Base-by-base conservation (phyloP, 176 grass and related monocot genomes). In the Musa itinerans region DNA sequence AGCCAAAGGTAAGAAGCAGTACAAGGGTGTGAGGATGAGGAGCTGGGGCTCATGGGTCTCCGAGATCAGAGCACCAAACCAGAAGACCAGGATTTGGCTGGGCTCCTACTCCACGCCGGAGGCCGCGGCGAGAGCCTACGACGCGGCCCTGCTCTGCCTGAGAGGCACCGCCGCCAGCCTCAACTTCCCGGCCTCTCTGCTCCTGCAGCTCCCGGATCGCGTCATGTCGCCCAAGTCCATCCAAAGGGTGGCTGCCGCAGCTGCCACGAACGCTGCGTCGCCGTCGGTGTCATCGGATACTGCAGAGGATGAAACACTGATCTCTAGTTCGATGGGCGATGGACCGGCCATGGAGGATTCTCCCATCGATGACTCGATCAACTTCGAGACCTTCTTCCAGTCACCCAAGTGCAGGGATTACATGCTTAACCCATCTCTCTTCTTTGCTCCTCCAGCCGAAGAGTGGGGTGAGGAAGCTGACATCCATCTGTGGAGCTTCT, bases 331-430 rank as follows among this genome's bases (percentile, higher is more conserved):
- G 23, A 56, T 66, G 13, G 15, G 15, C 50, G 69, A 65, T 21
- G 75, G 49, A 2, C 10, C 25, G 19, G 72, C 72, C 53, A 76
- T 81, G 68, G 52, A 76, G 76, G 53, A 22, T 24, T 14, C 21
- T 11, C 23, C 6, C 12, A 10, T 43, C 13, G 77, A 79, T 2
- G 4, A 56, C 50, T 79, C 87, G 43, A 73, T 88, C n/a, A 85
- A 90, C 48, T 83, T 88, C 57, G 85, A 88, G 9, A 89, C 83
- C 2, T 85, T 83, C 81, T 92, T 96, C 81, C 87, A 92, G 78
- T 96, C 93, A 71, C 93, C 89, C 69, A 88, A 92, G 85, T 90
- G 83, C 83, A 84, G 92, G 79, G 85, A 90, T 57, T 92, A 85
- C 63, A 82, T 92, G 86, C 83, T 89, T 57, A 85, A 89, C 66